Conservation (phyloP, 108 stramenopile genomes). For the Cylindrotheca fusiformis region DNA sequence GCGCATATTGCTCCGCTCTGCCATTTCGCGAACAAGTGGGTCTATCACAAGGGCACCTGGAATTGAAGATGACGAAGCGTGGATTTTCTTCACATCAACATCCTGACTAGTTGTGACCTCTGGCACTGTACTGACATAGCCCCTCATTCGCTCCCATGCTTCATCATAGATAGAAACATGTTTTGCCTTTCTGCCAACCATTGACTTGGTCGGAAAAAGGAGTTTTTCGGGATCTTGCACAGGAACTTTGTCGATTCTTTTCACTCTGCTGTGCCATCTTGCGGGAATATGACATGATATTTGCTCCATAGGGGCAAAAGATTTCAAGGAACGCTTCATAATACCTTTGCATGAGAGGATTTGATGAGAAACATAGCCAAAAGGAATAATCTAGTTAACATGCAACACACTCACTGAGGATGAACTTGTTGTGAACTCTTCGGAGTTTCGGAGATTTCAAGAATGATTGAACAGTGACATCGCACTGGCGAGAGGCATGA, state of each 20-base stretch:
- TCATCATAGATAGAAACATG: slow-evolving; percentile 1
- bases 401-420: slow-evolving; percentile 46
- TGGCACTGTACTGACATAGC: neutral
- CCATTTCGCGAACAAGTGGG: slow-evolving; percentile 46
- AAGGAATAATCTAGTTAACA: neutral
- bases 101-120: neutral
- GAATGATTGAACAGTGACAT: slow-evolving; percentile 44
- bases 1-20: slow-evolving; percentile 35
- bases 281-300: slow-evolving; percentile 12
- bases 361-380: neutral
- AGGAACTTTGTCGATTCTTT: slow-evolving; percentile 2
- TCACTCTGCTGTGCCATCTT: slow-evolving; percentile 12
- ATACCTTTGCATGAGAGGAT: slow-evolving; percentile 21
- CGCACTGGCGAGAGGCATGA: slow-evolving; percentile 16
- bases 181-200: neutral
- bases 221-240: neutral
- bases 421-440: slow-evolving; percentile 72
- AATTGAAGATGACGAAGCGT: slow-evolving; percentile 34
- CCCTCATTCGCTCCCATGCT: slow-evolving; percentile 11
- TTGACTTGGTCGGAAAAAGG: too few relatives aligned
- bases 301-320: slow-evolving; percentile 10
- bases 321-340: slow-evolving; percentile 28
- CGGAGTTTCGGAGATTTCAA: slow-evolving; percentile 59
- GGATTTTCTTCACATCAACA: neutral
- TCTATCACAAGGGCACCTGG: slow-evolving; percentile 69